Conservation (phyloP, 768 basidiomycete species). For the Rhodotorula diobovata region DNA sequence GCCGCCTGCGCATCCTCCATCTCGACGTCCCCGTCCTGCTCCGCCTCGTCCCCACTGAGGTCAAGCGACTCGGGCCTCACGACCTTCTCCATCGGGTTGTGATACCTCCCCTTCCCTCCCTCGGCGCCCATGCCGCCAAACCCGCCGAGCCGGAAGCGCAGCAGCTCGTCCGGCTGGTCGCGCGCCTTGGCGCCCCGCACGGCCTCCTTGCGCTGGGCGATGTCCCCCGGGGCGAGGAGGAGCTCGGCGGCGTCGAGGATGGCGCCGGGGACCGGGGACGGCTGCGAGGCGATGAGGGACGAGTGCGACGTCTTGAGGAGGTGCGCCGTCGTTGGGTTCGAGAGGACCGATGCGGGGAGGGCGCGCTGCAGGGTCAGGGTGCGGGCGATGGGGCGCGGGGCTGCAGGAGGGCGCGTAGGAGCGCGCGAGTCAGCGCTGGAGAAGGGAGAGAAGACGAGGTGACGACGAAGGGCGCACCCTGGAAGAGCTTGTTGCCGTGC, state of each 20-base stretch:
- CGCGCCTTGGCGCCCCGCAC: background rate
- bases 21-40: background rate
- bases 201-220: slow-evolving; percentile 10
- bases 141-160: slow-evolving; percentile 20
- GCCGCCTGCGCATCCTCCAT: background rate
- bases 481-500: slow-evolving; percentile 30
- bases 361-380: slow-evolving; percentile 28
- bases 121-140: slow-evolving; percentile 6
- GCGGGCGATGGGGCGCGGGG: slow-evolving; percentile 31
- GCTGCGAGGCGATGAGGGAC: slow-evolving; percentile 37
- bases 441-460: too few species aligned
- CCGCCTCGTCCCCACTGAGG: too few species aligned
- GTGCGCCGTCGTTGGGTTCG: slow-evolving; percentile 15
- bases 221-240: slow-evolving; percentile 3
- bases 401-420: background rate
- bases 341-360: slow-evolving; percentile 15
- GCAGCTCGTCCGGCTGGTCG: slow-evolving; percentile 20
- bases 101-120: slow-evolving; percentile 21
- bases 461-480: slow-evolving; percentile 17
- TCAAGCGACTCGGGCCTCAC: background rate
- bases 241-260: slow-evolving; percentile 35
- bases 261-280: slow-evolving; percentile 38
- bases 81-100: background rate
- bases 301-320: slow-evolving; percentile 22
- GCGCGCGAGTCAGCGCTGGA: background rate